Base-by-base conservation (phyloP, 2,329 filamentous ascomycete species). In the Apiospora koreana region DNA sequence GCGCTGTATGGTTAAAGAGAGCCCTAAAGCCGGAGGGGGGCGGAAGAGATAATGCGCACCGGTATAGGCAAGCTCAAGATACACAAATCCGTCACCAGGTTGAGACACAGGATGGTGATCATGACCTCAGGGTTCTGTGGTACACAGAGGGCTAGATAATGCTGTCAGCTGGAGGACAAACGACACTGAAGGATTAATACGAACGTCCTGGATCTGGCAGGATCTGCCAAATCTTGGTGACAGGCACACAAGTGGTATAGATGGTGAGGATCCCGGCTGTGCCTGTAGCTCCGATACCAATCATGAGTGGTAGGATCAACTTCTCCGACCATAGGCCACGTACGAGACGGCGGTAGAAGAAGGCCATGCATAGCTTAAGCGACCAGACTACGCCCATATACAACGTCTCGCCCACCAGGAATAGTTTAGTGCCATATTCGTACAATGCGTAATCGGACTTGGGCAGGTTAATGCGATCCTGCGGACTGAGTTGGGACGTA, bases 361-460 rank as follows among this genome's bases (percentile, higher is more conserved):
- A 83, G n/a, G 83, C 68, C 80, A 83, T 83, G 73, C 81, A 82
- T 35, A 83, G 74, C 70, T 83, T 83, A 65, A 83, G 73, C 0
- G 74, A 78, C 82, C 81, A 83, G 4, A 83, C 74, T 31, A 82
- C 77, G 12, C 78, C 71, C 14, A 78, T 74, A 12, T 83, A 83
- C 1, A 75, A 77, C 14, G 74, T 73, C 46, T 80, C 74, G 1
- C 80, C 81, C 0, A 79, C 73, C 25, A 81, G 73, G 68, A 82
- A 83, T 54, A 78, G 77, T 64, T 83, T 76, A 0, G 81, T 79
- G 0, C 80, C 81, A 69, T 71, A 80, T 71, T 74, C 79, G 42
- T 38, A 80, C 8, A 73, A 69, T 9, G 68, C 68, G 1, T 76
- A 75, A 16, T 81, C 75, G 3, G 75, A 75, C 6, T 73, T 48